Evolutionary conservation across 805 yeast species (phyloP).

Genomic region (Naumovozyma baii): DNA sequence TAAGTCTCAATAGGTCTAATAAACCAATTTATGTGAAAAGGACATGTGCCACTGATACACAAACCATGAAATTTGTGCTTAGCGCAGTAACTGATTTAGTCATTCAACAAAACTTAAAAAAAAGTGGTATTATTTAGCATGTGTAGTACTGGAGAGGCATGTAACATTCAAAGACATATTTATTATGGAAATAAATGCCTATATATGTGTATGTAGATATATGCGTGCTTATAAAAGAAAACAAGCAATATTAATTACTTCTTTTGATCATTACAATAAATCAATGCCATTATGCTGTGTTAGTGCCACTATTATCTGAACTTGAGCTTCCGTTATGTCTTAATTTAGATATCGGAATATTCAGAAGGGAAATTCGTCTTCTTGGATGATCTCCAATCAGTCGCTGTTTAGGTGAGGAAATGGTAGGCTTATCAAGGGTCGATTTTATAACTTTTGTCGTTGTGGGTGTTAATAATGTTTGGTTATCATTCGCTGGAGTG

Average conservation of each 20-base stretch:
- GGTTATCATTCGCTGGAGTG: not conserved
- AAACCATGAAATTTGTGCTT: constrained; percentile 80
- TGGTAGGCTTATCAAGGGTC: not conserved
- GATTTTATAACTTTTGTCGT: not conserved
- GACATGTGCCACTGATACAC: constrained; percentile 92
- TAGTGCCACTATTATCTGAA: not conserved
- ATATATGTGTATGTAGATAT: no score
- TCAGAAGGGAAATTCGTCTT: constrained; percentile 18
- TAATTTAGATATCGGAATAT: constrained; percentile 24
- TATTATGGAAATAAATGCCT: no score
- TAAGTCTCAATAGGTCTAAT: constrained; percentile 50
- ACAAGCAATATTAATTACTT: no score
- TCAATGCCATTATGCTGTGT: not conserved
- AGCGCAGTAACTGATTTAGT: constrained; percentile 90
- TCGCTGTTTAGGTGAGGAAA: constrained; percentile 2
- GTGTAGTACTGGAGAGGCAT: no score
- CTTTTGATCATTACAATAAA: no score
- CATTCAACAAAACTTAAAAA: constrained; percentile 69
- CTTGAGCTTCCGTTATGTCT: constrained; percentile 10
- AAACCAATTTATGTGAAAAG: constrained; percentile 81
- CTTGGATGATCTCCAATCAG: constrained; percentile 5
- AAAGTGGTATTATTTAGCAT: constrained; percentile 58
- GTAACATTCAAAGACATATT: no score
- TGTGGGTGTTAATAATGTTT: not conserved
- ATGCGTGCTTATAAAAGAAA: no score